A percentile compares a stretch with the other conserved stretches of the same genome.
Evolutionary conservation across 371 early-diverging fungal genomes (phyloP).

Genomic region (Apophysomyces elegans): DNA sequence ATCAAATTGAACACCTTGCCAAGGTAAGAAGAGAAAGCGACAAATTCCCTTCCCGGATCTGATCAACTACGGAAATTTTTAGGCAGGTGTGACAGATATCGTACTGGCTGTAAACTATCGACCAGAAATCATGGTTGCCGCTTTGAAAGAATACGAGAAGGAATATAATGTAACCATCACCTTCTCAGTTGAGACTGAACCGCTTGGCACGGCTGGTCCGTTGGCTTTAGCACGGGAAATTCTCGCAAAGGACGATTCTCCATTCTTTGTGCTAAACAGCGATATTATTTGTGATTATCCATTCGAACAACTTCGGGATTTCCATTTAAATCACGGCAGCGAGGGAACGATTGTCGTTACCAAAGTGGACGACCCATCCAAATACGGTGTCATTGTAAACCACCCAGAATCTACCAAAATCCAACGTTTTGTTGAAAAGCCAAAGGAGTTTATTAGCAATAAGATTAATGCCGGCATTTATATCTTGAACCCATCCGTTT

Average conservation of each 20-base stretch:
- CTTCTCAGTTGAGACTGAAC: conserved; percentile 96
- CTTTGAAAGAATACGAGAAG: conserved; percentile 85
- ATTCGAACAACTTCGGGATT: conserved; percentile 84
- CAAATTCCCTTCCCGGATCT: background rate
- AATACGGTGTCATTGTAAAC: conserved; percentile 97
- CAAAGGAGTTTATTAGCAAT: conserved; percentile 91
- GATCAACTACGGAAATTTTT: conserved; percentile 13
- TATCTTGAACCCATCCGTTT: conserved; percentile 90
- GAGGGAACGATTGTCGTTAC: conserved; percentile 97
- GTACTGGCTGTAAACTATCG: conserved; percentile 99
- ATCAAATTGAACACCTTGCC: conserved; percentile 98
- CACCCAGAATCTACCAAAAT: conserved; percentile 67
- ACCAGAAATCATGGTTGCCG: conserved; percentile 93
- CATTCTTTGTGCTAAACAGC: conserved; percentile 99
- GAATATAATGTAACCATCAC: conserved; percentile 91
- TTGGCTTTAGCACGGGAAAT: conserved; percentile 93
- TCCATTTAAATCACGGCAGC: conserved; percentile 85
- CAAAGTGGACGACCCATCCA: conserved; percentile 97
- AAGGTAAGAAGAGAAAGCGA: conserved; percentile 62
- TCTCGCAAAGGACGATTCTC: conserved; percentile 87
- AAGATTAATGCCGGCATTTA: conserved; percentile 99
- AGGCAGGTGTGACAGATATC: conserved; percentile 97
- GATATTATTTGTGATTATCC: conserved; percentile 99
- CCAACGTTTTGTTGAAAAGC: conserved; percentile 98
- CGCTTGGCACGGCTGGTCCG: conserved; percentile 98